These are phyloP conservation scores for Pyricularia grisea DNA, from an alignment of 2,329 filamentous ascomycete genomes.

Conservation along the genomic window DNA sequence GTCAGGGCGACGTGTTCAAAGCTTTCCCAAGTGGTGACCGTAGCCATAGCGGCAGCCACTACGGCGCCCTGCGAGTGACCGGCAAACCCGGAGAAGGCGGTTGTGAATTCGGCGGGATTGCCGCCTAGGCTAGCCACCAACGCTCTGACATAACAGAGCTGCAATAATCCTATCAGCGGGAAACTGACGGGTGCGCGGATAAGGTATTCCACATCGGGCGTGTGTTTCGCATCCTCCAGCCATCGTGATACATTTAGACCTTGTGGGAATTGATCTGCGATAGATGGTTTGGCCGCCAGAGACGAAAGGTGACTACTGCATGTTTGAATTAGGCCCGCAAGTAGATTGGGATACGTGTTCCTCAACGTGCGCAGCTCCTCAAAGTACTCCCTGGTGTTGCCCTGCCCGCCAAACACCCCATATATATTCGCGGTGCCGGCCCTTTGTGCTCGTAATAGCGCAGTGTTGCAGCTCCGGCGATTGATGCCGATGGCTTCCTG, in stretches of 20 bases:
- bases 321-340: constrained; percentile 27
- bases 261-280: constrained; percentile 93
- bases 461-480: constrained; percentile 87
- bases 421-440: constrained; percentile 81
- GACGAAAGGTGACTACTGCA: constrained; percentile 78
- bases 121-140: constrained; percentile 86
- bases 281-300: constrained; percentile 71
- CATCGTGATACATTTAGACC: constrained; percentile 92
- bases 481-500: constrained; percentile 73
- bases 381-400: constrained; percentile 99
- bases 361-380: constrained; percentile 57
- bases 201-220: constrained; percentile 91
- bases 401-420: constrained; percentile 92
- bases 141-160: constrained; percentile 90
- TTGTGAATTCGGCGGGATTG: constrained; percentile 77
- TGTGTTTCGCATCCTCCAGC: constrained; percentile 80
- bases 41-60: constrained; percentile 82
- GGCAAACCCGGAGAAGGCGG: constrained; percentile 76
- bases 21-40: constrained; percentile 85
- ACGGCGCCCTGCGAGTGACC: constrained; percentile 97
- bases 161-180: constrained; percentile 89
- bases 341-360: background rate
- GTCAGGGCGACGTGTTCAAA: constrained; percentile 73
- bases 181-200: constrained; percentile 93
- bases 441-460: constrained; percentile 76